phyloP scores from a whole-genome alignment of 2,329 filamentous ascomycete species.

The Thielaviopsis musarum region DNA sequence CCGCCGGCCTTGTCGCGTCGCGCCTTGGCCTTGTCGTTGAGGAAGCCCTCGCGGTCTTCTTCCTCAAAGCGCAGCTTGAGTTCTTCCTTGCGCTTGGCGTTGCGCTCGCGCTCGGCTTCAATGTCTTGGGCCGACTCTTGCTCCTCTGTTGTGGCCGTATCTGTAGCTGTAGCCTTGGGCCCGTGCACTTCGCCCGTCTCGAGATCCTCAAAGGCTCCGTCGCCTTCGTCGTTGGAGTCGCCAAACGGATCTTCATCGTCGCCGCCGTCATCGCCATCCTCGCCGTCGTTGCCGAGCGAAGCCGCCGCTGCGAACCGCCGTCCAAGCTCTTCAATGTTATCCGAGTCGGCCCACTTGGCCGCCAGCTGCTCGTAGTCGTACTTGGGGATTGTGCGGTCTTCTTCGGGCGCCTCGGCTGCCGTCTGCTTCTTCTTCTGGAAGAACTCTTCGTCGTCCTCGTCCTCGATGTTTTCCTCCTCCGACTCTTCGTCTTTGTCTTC shows the following conservation, averaged over 20 bases:
- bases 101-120: slow-evolving; percentile 79
- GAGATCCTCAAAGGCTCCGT: slow-evolving; percentile 72
- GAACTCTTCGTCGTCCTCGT: slow-evolving; percentile 37
- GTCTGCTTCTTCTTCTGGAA: slow-evolving; percentile 49
- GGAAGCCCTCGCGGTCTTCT: slow-evolving; percentile 91
- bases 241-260: slow-evolving; percentile 35
- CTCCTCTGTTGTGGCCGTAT: slow-evolving; percentile 19
- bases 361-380: slow-evolving; percentile 71
- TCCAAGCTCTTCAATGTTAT: slow-evolving; percentile 59
- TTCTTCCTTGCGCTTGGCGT: slow-evolving; percentile 85
- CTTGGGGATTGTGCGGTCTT: slow-evolving; percentile 63
- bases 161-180: slow-evolving; percentile 16
- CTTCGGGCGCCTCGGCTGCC: slow-evolving; percentile 53
- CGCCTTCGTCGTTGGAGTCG: slow-evolving; percentile 49
- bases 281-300: slow-evolving; percentile 18
- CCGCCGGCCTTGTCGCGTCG: slow-evolving; percentile 49
- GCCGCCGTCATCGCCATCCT: slow-evolving; percentile 22
- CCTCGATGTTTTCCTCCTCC: slow-evolving; percentile 40
- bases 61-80: slow-evolving; percentile 89
- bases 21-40: slow-evolving; percentile 71
- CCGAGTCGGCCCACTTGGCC: slow-evolving; percentile 67
- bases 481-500: slow-evolving; percentile 25
- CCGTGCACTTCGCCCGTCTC: slow-evolving; percentile 54
- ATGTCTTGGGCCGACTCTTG: slow-evolving; percentile 35
- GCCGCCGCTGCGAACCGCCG: slow-evolving; percentile 58